Percentiles rank a stretch among this genome's conserved stretches.
Conservation (phyloP, 129 eudicot genomes). For the Flaveria sonorensis region DNA sequence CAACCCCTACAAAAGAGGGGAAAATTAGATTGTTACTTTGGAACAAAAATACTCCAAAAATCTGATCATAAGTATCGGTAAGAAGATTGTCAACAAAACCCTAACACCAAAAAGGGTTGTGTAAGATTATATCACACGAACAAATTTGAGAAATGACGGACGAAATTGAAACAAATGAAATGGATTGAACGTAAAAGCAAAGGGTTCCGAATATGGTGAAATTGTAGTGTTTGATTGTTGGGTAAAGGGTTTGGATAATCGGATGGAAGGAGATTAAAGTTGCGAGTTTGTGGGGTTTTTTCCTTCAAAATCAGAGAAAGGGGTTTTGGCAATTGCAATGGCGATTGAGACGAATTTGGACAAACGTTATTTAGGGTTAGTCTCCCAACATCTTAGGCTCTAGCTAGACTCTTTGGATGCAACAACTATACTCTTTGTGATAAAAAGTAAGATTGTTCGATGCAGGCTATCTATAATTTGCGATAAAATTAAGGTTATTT, state of each 20-base stretch:
- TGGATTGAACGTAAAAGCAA: conserved; percentile 25
- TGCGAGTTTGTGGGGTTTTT: no score
- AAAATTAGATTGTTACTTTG: background rate
- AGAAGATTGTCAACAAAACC: conserved; percentile 36
- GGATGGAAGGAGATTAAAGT: conserved; percentile 6
- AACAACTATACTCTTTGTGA: no score
- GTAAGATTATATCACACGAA: background rate
- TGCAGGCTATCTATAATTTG: no score
- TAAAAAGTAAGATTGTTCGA: no score
- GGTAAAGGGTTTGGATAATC: conserved; percentile 34
- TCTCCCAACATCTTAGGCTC: no score
- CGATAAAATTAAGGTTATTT: no score
- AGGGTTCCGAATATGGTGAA: conserved; percentile 11
- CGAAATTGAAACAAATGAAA: background rate
- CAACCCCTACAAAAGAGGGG: conserved; percentile 8
- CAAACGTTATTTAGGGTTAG: no score
- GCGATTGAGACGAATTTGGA: no score
- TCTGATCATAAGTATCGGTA: conserved; percentile 32
- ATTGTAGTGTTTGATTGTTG: conserved; percentile 27
- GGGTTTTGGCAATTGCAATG: background rate
- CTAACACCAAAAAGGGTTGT: conserved; percentile 25
- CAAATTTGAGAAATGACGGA: no score
- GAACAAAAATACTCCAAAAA: conserved; percentile 10
- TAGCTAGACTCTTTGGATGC: no score
- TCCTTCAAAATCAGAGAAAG: no score